Base-by-base conservation (phyloP, 176 grass and related monocot species). In the Bromus sterilis region DNA sequence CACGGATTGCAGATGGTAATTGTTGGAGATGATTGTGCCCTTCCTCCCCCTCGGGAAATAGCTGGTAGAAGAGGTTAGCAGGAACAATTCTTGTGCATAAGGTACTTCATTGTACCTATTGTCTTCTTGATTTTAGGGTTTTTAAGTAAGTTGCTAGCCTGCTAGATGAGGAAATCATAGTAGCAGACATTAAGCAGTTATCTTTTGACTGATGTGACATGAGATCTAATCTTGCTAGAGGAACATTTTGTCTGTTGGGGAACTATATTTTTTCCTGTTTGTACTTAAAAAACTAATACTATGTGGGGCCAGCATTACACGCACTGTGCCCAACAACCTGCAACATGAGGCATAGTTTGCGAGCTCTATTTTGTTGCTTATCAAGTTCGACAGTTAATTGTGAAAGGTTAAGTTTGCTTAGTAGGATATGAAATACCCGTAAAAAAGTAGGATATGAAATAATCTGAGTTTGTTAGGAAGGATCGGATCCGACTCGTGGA, bases 1-100 rank as follows among this genome's bases (percentile, higher is more conserved):
- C 36, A 56, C 55, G 66, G 76, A 71, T 53, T 86, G 72, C 68
- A 99, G 97, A 99, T 96, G 91, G 97, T 96, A 82, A 93, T 99
- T 86, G 93, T 99, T 86, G 97, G 97, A 86, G 97, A 99, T 89
- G 97, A 99, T 70, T 99, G 97, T 83, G 93, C 93, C 46, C 97
- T 99, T 69, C 93, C 97, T 51, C 93, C 93, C 66, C 97, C 89
- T 57, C 85, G 97, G 65, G 97, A 93, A 48, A 93, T 99, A 91
- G 89, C 87, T 90, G 97, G 97, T 49, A 86, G 97, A 90, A 99
- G 97, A 88, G 97, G 93, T 88, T 99, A 86, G 93, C 97, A 41
- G 97, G 97, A 64, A 99, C 91, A 41, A 64, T 99, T 76, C 87
- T 99, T 69, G 93, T 99, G 88, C 82, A 96, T 77, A 99, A 99